Base-by-base conservation (phyloP, 345 rosid species). In the Moringa oleifera region DNA sequence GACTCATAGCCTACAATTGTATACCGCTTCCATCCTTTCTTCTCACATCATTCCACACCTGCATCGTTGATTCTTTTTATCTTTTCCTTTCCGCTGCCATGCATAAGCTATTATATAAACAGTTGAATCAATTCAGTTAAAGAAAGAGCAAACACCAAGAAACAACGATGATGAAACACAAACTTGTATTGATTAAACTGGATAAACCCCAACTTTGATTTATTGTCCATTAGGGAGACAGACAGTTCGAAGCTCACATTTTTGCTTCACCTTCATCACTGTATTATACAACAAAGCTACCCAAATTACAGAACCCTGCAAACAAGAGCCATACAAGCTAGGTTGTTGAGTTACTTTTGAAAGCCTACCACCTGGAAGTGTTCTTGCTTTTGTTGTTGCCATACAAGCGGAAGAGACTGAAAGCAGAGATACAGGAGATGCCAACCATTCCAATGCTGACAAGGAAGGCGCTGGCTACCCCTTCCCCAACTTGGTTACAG, bases 351-450 rank as follows among this genome's bases (percentile, higher is more conserved):
- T 41, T n/a, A n/a, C 20, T 20, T 12, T 21, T 2, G 25, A 23
- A 53, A 51, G 18, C 68, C 11, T 75, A 77, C 86, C 78, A 72
- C 53, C 80, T 69, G 4, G 71, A 49, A 13, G 54, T 41, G 51
- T 58, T 68, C 66, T 68, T 71, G 25, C 25, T 53, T 61, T 73
- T 83, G 67, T 54, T 69, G 41, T 77, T 68, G 0, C 94, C 87
- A 17, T 83, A 94, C 77, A 88, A 71, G 0, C 97, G 90, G 68
- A 94, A 94, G 57, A 94, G 91, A 61, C 88, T 63, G 73, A 88
- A 94, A 4, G 96, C 88, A 0, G 99, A 94, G 7, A 90, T 68
- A 59, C 79, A 75, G 8, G 97, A 86, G 53, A 86, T 63, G 15
- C 61, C 64, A 51, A 85, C 93, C 85, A 73, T 80, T 64, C 89